These are phyloP conservation scores for Salvia hispanica DNA, from an alignment of 257 asterid species.

Conservation along the genomic window DNA sequence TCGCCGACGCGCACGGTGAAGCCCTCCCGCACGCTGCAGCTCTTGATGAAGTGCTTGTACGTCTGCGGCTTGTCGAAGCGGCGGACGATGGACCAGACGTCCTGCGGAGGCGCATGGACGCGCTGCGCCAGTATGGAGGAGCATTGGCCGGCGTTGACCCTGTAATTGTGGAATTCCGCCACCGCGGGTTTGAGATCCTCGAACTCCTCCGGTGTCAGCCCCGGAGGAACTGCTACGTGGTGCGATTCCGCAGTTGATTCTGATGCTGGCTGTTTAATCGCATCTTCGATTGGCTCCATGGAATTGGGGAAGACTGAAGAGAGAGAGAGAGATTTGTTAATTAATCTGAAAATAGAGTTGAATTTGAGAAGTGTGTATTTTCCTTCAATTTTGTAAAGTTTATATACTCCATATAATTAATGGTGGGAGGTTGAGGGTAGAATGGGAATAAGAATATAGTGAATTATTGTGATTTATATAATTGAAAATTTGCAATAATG, in stretches of 20 bases:
- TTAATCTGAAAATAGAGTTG: conserved; percentile 8
- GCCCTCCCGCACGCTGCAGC: conserved; percentile 61
- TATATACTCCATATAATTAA: too few species aligned
- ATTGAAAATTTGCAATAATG: conserved; percentile 35
- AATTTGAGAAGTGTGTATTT: conserved; percentile 14
- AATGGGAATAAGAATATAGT: not conserved
- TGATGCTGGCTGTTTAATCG: conserved; percentile 13
- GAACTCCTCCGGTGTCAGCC: conserved; percentile 61
- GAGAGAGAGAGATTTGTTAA: conserved; percentile 16
- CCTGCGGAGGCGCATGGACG: conserved; percentile 64
- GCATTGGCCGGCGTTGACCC: conserved; percentile 64
- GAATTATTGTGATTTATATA: conserved; percentile 30
- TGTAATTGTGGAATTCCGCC: conserved; percentile 69
- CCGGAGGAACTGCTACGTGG: conserved; percentile 42
- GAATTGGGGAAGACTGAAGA: not conserved
- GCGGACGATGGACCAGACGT: conserved; percentile 76
- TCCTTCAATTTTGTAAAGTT: too few species aligned
- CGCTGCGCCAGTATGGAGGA: conserved; percentile 77
- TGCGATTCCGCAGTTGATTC: conserved; percentile 21
- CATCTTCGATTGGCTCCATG: conserved; percentile 25
- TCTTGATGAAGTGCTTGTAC: conserved; percentile 94
- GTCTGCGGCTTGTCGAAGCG: conserved; percentile 78
- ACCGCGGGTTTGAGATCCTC: conserved; percentile 54
- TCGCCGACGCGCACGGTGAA: conserved; percentile 55
- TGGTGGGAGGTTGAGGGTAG: conserved; percentile 14